Percentiles rank a stretch among this genome's conserved stretches.
phyloP scores from a whole-genome alignment of 805 yeast genomes.

The Pachysolen tannophilus region DNA sequence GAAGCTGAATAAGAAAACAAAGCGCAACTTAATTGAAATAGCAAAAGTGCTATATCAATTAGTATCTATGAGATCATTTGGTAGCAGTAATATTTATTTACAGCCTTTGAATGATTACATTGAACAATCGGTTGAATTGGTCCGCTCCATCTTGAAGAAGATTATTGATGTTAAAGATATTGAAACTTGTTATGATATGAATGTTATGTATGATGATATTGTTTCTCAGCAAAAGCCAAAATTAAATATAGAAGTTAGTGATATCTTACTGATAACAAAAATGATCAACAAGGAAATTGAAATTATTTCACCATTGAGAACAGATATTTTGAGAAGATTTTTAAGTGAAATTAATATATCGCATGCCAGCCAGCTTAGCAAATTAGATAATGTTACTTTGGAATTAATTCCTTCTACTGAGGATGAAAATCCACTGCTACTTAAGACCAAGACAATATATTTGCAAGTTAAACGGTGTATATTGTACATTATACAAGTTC shows the following conservation, averaged over 20 bases:
- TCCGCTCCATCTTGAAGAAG: constrained; percentile 34
- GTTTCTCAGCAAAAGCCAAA: constrained; percentile 37
- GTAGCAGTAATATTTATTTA: constrained; percentile 50
- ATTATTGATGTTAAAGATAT: constrained; percentile 48
- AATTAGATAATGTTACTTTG: constrained; percentile 2
- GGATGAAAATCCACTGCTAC: constrained; percentile 41
- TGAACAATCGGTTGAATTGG: constrained; percentile 37
- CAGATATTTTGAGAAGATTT: constrained; percentile 31
- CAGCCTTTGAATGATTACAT: constrained; percentile 78
- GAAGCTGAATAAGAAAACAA: constrained; percentile 12
- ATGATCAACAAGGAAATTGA: constrained; percentile 34
- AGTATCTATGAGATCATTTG: constrained; percentile 62
- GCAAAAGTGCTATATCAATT: constrained; percentile 56
- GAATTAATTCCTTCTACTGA: constrained; percentile 28
- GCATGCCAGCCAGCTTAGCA: background rate
- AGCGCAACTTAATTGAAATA: constrained; percentile 48
- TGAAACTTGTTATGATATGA: constrained; percentile 53
- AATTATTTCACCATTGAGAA: constrained; percentile 33
- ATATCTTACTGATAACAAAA: constrained; percentile 35
- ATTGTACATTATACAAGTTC: constrained; percentile 78
- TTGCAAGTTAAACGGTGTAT: constrained; percentile 78
- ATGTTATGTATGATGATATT: constrained; percentile 65
- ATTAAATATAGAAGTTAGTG: constrained; percentile 34
- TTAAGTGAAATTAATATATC: constrained; percentile 9
- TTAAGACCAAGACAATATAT: constrained; percentile 49